phyloP scores from a whole-genome alignment of 2,329 filamentous ascomycete genomes.

The Arthrobotrys sinensis region DNA sequence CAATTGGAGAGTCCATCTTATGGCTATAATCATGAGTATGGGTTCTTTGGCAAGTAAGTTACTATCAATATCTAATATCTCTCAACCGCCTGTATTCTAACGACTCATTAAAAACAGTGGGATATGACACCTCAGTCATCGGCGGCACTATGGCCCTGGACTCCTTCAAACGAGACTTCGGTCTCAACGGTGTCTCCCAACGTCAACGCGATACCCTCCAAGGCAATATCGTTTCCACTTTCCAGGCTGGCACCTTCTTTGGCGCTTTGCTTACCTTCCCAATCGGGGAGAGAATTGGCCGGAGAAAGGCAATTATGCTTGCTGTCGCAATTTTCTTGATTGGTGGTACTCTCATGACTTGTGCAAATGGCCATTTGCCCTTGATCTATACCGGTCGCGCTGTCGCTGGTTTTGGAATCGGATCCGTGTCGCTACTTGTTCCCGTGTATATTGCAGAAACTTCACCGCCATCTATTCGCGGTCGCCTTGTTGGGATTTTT shows the following conservation, averaged over 20 bases:
- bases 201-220: constrained; percentile 68
- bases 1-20: constrained; percentile 52
- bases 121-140: constrained; percentile 80
- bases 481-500: constrained; percentile 77
- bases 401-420: constrained; percentile 76
- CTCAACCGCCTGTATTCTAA: constrained; percentile 61
- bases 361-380: constrained; percentile 65
- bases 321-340: constrained; percentile 69
- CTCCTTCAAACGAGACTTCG: constrained; percentile 80
- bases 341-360: constrained; percentile 65
- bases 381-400: constrained; percentile 76
- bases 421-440: constrained; percentile 76
- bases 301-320: constrained; percentile 70
- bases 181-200: constrained; percentile 68
- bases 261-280: constrained; percentile 69
- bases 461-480: constrained; percentile 76
- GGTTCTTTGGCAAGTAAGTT: constrained; percentile 53
- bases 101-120: no score
- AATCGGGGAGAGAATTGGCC: constrained; percentile 71
- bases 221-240: constrained; percentile 68
- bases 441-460: constrained; percentile 76
- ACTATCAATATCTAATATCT: not conserved
- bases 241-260: constrained; percentile 69
- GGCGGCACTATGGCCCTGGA: constrained; percentile 80
- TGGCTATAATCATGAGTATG: constrained; percentile 51